Base-by-base conservation (phyloP, 352 stramenopile species). In the Globisporangium acanthophoron region DNA sequence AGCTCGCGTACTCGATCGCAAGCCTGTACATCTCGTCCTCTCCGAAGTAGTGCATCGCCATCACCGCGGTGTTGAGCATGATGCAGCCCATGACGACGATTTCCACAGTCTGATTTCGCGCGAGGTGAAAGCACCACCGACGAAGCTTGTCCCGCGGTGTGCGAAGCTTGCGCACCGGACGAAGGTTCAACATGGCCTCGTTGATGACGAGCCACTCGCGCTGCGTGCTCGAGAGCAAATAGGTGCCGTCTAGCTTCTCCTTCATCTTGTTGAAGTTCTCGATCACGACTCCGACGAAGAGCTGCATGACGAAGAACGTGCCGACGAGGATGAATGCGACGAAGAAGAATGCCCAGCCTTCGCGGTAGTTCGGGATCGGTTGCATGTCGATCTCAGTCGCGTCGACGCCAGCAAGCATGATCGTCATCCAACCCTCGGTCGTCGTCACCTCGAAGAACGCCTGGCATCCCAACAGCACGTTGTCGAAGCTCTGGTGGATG, bases 221-320 rank as follows among this genome's bases (percentile, higher is more conserved):
- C 54, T 96, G 85, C 9, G 78, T 73, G 18, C 71, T 68, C 2
- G 85, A 90, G 18, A 96, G 74, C n/a, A 94, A 58, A 44, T 76
- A 85, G 0, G 74, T 85, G 7, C 71, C 74, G 16, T 84, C 79
- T 0, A 89, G 50, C 16, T 78, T 80, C 41, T 85, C 73, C 43
- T 86, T 86, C 79, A 87, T 87, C 9, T 67, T 70, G 52, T 95
- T 94, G 56, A 97, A 98, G 54, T 96, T 96, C 46, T 97, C 89
- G 45, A 97, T 93, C n/a, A 97, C 81, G n/a, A 97, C 89, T 37
- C 90, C 92, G 13, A 97, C 85, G 61, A 98, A 98, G 0, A 97
- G 71, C 37, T 97, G 88, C 69, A 97, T 89, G 5, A 97, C 76
- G 61, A 97, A 97, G 57, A 96, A 97, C 3, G 78, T 83, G 5